A percentile compares a stretch with the other conserved stretches of the same genome.
Evolutionary conservation across 2,329 filamentous ascomycete species (phyloP).

Genomic region (Tolypocladium sp.): DNA sequence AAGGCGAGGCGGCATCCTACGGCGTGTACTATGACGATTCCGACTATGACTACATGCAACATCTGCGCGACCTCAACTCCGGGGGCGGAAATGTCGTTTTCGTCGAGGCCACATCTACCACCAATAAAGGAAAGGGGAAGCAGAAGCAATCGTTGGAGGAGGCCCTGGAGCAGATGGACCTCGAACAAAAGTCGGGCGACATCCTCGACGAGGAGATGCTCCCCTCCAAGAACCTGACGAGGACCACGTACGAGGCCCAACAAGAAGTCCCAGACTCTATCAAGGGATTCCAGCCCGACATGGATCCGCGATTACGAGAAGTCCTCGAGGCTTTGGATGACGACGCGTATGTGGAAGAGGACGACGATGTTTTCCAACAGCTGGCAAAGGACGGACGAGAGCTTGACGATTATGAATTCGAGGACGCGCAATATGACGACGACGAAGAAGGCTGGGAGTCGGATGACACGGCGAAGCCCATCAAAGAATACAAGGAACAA

Average conservation of each 20-base stretch:
- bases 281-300: constrained; percentile 91
- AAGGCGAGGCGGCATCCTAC: constrained; percentile 91
- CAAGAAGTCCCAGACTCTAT: constrained; percentile 88
- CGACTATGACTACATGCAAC: constrained; percentile 98
- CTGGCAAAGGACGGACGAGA: constrained; percentile 63
- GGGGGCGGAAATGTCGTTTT: constrained; percentile 73
- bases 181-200: constrained; percentile 44
- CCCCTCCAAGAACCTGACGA: constrained; percentile 69
- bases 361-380: constrained; percentile 80
- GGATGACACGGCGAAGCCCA: constrained; percentile 80
- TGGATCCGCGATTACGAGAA: constrained; percentile 89
- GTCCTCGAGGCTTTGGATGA: constrained; percentile 91
- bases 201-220: constrained; percentile 67
- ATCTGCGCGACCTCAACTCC: constrained; percentile 77
- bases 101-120: constrained; percentile 60
- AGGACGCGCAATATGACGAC: constrained; percentile 51
- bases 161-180: constrained; percentile 56
- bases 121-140: constrained; percentile 62
- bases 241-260: constrained; percentile 80
- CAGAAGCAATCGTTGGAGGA: constrained; percentile 76
- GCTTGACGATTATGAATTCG: constrained; percentile 72
- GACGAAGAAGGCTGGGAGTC: constrained; percentile 88
- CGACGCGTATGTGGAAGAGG: constrained; percentile 83
- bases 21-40: constrained; percentile 94
- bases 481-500: constrained; percentile 43